Evolutionary conservation across 2,329 filamentous ascomycete genomes (phyloP), one percentile per base, ranked within the genome.

Genomic region (Epichloe coenophiala): DNA sequence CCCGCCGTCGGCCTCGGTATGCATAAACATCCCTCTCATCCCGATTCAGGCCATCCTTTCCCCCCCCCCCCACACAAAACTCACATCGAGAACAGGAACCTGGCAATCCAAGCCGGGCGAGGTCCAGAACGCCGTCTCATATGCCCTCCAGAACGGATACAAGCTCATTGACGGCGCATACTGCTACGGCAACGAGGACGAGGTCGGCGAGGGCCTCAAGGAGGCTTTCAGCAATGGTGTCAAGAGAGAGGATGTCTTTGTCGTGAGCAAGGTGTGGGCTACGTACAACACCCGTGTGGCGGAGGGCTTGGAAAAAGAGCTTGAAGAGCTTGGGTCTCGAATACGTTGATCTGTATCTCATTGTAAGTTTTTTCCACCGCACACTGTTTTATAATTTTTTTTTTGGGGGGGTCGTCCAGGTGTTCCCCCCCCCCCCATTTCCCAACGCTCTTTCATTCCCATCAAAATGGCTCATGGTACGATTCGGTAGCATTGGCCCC

Each of bases 201-300:
- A 91, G 65, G 88, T 94, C 15, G 88, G 88, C 55, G 71, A 82
- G 62, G 88, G 85, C 9, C 76, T 95, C 49, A 79, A 81, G 63
- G 81, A 86, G 51, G 87, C 84, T 33, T 80, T 91, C 60, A 73
- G 71, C 27, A 70, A 79, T 5, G 86, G 86, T 23, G 72, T 86
- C 59, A 85, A 83, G 75, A 78, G 88, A 54, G 78, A 85, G 64
- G 86, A 94, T 52, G 69, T 94, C 54, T 94, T 93, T 69, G 79
- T 94, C 53, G 86, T 87, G 50, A 88, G 83, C 60, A 94, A 95
- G 75, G 77, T 90, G 38, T 94, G 88, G 86, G 84, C 81, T 61
- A 88, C 85, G 47, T 90, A 86, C 71, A 83, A 84, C 66, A 79
- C 78, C 37, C 75, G 82, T 6, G 81, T 81, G 5, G 81, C 85